Conservation (phyloP, 2,329 filamentous ascomycete genomes). For the Elsinoe perseae region DNA sequence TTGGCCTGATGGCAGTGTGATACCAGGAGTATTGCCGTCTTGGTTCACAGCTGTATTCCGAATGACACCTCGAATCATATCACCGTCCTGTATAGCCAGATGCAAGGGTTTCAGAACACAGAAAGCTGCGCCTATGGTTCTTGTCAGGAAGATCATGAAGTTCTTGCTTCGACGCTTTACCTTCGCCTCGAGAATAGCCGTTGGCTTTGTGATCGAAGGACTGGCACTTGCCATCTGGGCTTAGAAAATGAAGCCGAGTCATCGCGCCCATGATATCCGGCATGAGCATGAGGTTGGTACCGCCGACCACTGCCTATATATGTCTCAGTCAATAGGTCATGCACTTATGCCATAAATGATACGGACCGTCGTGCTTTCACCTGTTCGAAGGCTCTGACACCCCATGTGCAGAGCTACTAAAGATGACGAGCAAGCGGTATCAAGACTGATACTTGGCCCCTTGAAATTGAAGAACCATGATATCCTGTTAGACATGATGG, state of each 20-base stretch:
- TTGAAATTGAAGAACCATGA: slow-evolving; percentile 23
- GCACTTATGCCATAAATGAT: slow-evolving; percentile 1
- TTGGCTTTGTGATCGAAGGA: slow-evolving; percentile 36
- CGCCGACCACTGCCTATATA: slow-evolving; percentile 18
- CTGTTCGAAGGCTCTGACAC: slow-evolving; percentile 26
- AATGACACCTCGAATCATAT: slow-evolving; percentile 38
- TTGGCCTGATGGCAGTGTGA: slow-evolving; percentile 33
- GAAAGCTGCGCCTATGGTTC: not conserved
- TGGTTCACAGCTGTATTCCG: slow-evolving; percentile 30
- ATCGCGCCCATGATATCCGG: slow-evolving; percentile 21
- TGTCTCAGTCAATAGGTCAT: not conserved
- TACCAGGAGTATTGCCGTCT: slow-evolving; percentile 35
- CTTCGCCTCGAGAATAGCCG: slow-evolving; percentile 48
- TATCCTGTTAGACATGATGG: slow-evolving; percentile 23
- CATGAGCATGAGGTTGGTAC: slow-evolving; percentile 25
- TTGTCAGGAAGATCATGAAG: not conserved
- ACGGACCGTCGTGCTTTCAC: slow-evolving; percentile 20
- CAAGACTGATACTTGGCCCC: slow-evolving; percentile 26
- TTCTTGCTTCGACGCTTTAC: slow-evolving; percentile 20
- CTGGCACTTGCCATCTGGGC: slow-evolving; percentile 25
- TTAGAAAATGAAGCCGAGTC: slow-evolving; percentile 27
- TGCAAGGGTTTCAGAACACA: slow-evolving; percentile 46
- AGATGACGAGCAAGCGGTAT: slow-evolving; percentile 42
- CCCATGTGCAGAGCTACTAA: slow-evolving; percentile 32
- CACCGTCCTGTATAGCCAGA: slow-evolving; percentile 41